Evolutionary conservation across 2,329 filamentous ascomycete genomes (phyloP).

Genomic region (Fusarium decemcellulare): DNA sequence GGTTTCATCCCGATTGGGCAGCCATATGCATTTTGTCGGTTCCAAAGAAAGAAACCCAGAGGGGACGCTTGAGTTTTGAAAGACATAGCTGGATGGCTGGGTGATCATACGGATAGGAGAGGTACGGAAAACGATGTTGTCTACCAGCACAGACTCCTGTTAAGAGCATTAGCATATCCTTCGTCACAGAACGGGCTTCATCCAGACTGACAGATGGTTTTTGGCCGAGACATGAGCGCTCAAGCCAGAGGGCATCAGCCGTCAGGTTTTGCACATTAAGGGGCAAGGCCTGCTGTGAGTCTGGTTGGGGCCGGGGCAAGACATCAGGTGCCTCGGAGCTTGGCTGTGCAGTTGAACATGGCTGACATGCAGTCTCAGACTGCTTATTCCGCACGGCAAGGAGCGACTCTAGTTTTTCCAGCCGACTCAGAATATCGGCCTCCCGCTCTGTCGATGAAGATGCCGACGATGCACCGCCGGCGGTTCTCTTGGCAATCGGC

Average conservation of each 20-base stretch:
- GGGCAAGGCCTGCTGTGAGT: slow-evolving; percentile 40
- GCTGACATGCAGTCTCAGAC: slow-evolving; percentile 13
- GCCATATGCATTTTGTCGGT: slow-evolving; percentile 52
- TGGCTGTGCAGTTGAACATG: slow-evolving; percentile 12
- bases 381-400: slow-evolving; percentile 39
- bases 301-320: slow-evolving; percentile 5
- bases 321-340: slow-evolving; percentile 17
- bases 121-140: slow-evolving; percentile 50
- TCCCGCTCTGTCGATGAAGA: slow-evolving; percentile 16
- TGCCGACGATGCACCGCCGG: slow-evolving; percentile 4
- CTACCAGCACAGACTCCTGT: slow-evolving; percentile 50
- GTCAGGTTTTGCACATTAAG: slow-evolving; percentile 51
- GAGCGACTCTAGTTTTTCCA: slow-evolving; percentile 48
- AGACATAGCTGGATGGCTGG: slow-evolving; percentile 51
- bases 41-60: slow-evolving; percentile 43
- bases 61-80: slow-evolving; percentile 45
- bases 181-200: no score
- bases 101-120: slow-evolving; percentile 52
- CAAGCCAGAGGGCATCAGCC: slow-evolving; percentile 53
- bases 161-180: slow-evolving; percentile 3
- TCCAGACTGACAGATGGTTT: slow-evolving; percentile 47
- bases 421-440: slow-evolving; percentile 37
- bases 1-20: slow-evolving; percentile 51
- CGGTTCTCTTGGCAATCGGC: slow-evolving; percentile 20
- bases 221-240: slow-evolving; percentile 49